Evolutionary conservation across 768 basidiomycete species (phyloP).

Genomic region (Suillus lakei): DNA sequence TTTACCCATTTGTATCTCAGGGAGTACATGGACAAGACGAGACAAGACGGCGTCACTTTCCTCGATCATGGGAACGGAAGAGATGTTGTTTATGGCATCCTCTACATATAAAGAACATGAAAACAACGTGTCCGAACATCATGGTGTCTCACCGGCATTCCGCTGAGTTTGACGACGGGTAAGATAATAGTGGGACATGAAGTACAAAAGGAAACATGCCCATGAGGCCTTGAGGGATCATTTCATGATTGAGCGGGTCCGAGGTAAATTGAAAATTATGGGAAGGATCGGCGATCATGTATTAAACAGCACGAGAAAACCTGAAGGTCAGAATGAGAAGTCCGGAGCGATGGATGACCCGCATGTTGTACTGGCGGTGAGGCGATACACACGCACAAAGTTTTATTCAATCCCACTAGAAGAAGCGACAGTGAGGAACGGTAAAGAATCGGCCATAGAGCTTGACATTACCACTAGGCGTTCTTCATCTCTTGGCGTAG

Average conservation of each 20-base stretch:
- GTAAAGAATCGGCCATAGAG: slow-evolving; percentile 19
- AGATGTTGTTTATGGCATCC: slow-evolving; percentile 21
- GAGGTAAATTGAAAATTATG: slow-evolving; percentile 30
- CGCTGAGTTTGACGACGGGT: slow-evolving; percentile 13
- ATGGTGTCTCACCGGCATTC: slow-evolving; percentile 29
- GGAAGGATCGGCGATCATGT: slow-evolving; percentile 35
- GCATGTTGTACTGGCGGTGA: slow-evolving; percentile 28
- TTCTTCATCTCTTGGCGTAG: slow-evolving; percentile 45
- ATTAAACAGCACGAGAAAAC: slow-evolving; percentile 38
- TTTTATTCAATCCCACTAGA: slow-evolving; percentile 48
- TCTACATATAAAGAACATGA: slow-evolving; percentile 28
- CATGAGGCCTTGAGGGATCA: slow-evolving; percentile 25
- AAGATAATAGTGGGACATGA: slow-evolving; percentile 37
- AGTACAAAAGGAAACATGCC: slow-evolving; percentile 26
- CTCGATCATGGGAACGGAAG: slow-evolving; percentile 32
- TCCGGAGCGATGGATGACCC: slow-evolving; percentile 20
- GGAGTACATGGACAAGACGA: slow-evolving; percentile 13
- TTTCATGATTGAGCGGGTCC: slow-evolving; percentile 34
- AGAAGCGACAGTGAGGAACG: slow-evolving; percentile 33
- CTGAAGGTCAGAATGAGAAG: slow-evolving; percentile 32
- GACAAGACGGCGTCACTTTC: slow-evolving; percentile 20
- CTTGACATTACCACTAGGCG: slow-evolving; percentile 48
- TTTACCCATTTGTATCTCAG: slow-evolving; percentile 14
- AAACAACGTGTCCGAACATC: slow-evolving; percentile 39
- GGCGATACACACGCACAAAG: slow-evolving; percentile 24